phyloP scores from a whole-genome alignment of 345 rosid species.

The Hypericum perforatum region DNA sequence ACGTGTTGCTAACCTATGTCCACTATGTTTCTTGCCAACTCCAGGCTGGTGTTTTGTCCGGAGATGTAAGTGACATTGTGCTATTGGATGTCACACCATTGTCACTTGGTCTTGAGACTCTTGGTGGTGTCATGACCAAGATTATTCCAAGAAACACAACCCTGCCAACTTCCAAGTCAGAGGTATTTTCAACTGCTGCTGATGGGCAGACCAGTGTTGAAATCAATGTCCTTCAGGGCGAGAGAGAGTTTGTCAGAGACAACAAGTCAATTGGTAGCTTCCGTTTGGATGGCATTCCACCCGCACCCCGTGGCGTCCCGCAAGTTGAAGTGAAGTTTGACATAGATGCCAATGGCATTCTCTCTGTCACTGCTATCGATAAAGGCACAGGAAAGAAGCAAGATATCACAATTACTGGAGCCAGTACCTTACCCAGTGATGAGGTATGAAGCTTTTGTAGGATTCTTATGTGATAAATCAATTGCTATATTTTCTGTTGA shows the following conservation, averaged over 20 bases:
- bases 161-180: constrained; percentile 91
- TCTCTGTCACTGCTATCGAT: constrained; percentile 76
- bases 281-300: constrained; percentile 71
- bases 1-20: background rate
- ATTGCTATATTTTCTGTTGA: too few relatives aligned
- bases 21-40: background rate
- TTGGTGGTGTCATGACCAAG: constrained; percentile 98
- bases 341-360: constrained; percentile 91
- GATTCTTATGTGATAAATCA: too few relatives aligned
- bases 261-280: constrained; percentile 84
- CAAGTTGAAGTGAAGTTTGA: constrained; percentile 91
- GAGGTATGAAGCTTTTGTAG: constrained; percentile 40
- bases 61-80: constrained; percentile 95
- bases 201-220: constrained; percentile 99
- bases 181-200: constrained; percentile 97
- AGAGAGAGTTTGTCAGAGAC: constrained; percentile 92
- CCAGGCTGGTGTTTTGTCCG: constrained; percentile 91
- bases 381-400: constrained; percentile 93
- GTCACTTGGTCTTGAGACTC: constrained; percentile 86
- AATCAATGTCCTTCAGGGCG: constrained; percentile 94
- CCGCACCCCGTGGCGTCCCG: constrained; percentile 91
- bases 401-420: constrained; percentile 90
- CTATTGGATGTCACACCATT: constrained; percentile 81
- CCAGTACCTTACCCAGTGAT: constrained; percentile 87
- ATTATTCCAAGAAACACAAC: constrained; percentile 92